phyloP scores from a whole-genome alignment of 257 asterid species.

The Solanum peruvianum region DNA sequence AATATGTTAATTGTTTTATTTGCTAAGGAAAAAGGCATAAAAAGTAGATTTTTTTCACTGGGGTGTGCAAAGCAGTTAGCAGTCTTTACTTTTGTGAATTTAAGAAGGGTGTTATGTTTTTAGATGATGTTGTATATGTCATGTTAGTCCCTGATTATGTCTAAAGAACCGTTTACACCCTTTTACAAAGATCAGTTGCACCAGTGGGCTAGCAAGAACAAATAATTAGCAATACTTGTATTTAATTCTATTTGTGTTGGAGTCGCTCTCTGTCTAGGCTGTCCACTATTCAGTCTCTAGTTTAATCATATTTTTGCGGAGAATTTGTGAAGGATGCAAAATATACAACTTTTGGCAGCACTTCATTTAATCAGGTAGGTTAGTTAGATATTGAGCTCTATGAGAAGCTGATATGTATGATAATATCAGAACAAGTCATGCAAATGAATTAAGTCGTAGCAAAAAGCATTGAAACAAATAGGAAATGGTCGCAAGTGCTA shows the following conservation, averaged over 20 bases:
- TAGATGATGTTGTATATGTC: neutral
- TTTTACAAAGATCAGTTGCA: neutral
- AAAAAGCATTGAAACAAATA: neutral
- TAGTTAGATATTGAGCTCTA: neutral
- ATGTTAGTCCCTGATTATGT: neutral
- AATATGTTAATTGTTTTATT: neutral
- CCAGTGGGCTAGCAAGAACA: neutral
- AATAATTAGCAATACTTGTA: neutral
- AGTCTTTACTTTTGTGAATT: neutral
- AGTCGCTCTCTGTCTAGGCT: neutral
- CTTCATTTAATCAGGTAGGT: neutral
- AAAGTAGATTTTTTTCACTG: neutral
- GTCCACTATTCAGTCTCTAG: neutral
- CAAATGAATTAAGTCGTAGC: constrained; percentile 10
- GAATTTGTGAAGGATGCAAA: neutral
- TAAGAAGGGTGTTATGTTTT: neutral
- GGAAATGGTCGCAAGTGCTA: neutral
- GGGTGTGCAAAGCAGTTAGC: neutral
- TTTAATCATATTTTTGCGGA: neutral
- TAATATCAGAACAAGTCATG: neutral
- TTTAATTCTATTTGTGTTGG: neutral
- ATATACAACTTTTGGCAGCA: neutral
- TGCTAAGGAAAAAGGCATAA: neutral
- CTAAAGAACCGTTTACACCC: neutral
- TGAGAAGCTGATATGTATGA: neutral